These are phyloP conservation scores for Saturnispora saitoi DNA, from an alignment of 805 yeast genomes.

Conservation along the genomic window DNA sequence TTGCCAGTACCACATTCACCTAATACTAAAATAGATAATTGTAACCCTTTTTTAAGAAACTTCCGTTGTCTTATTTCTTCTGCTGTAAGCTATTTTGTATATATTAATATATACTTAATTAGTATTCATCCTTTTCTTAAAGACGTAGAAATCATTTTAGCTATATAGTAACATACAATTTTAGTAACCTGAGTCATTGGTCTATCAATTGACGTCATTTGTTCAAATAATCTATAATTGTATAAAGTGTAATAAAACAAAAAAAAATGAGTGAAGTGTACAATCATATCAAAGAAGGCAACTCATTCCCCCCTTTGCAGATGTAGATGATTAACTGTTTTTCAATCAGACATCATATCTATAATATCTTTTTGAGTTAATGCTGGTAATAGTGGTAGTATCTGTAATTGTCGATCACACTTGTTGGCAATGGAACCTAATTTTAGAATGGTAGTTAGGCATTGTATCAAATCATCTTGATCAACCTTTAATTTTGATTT, in stretches of 20 bases:
- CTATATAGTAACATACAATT: neutral
- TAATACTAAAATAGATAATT: conserved; percentile 39
- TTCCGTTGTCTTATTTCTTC: conserved; percentile 34
- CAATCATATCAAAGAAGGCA: neutral
- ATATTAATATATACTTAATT: neutral
- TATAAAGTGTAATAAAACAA: neutral
- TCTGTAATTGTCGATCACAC: conserved; percentile 20
- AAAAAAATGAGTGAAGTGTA: neutral
- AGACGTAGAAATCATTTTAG: no score
- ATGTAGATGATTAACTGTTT: neutral
- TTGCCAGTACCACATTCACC: conserved; percentile 66
- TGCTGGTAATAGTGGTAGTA: conserved; percentile 19
- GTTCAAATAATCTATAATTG: neutral
- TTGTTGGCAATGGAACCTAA: conserved; percentile 15
- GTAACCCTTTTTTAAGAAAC: conserved; percentile 43
- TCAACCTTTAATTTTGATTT: conserved; percentile 12
- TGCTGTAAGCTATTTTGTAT: conserved; percentile 19
- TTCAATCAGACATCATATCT: neutral
- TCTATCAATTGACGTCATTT: neutral
- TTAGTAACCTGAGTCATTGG: neutral
- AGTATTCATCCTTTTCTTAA: neutral
- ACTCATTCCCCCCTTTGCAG: neutral
- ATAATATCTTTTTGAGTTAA: conserved; percentile 6
- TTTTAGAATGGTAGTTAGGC: conserved; percentile 19
- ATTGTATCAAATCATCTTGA: conserved; percentile 18